Evolutionary conservation across 2,329 filamentous ascomycete species (phyloP), one percentile per base, ranked within the genome.

Genomic region (Pestalotiopsis fici): DNA sequence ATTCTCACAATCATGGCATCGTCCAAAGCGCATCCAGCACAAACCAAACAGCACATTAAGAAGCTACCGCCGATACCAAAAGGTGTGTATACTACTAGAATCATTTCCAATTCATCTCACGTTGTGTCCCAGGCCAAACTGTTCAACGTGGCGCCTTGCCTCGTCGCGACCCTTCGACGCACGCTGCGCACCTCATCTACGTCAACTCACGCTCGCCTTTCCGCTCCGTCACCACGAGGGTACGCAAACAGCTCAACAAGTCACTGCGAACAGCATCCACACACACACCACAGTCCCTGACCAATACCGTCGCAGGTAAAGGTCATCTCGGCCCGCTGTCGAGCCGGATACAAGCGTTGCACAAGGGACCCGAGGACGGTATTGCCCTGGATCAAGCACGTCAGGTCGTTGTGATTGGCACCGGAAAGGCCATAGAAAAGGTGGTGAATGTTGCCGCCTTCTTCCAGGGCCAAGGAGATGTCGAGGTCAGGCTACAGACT

Each of bases 381-480:
- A 76, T 78, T 11, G 76, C 71, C 15, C 73, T 79, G 21, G 74
- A 77, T 39, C 73, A 76, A 28, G 73, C 75, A 13, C 83, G 86
- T 66, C 79, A 84, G 23, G 89, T 93, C 3, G 81, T 86, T 15
- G 76, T 93, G 2, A 83, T 91, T 65, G 91, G 88, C 7, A 90
- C 90, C 0, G 91, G 91, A 1, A 86, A 85, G 71, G 91, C 91
- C 7, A 89, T 94, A 35, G 82, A 86, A 69, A 89, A 88, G 77
- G 87, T 87, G 1, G 77, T 92, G 67, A 82, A 86, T 28, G 77
- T 94, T 5, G 91, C 88, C 0, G 77, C 86, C 39, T 91, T 87
- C 83, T 93, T 93, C 71, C 85, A 88, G 77, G 83, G 87, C 65
- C 85, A 90, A 77, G 81, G 78, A 13, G 88, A 88, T 69, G 90